Conservation (phyloP, 148 eudicot genomes). For the Camellia granthamiana region DNA sequence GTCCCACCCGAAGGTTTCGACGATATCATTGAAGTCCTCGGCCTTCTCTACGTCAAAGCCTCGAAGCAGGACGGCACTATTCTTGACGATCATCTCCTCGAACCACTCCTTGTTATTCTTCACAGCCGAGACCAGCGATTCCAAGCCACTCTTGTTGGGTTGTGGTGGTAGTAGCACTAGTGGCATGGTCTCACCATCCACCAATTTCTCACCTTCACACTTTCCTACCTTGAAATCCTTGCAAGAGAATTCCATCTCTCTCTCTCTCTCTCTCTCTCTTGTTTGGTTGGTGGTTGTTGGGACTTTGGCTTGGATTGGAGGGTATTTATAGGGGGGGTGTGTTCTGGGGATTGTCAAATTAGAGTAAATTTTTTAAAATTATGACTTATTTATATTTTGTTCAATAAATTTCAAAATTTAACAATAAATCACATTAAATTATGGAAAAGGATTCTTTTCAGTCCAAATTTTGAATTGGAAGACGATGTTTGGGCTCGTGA, state of each 20-base stretch:
- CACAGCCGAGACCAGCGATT: constrained; percentile 29
- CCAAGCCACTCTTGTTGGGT: constrained; percentile 15
- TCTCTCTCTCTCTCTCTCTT: no score
- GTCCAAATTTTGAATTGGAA: no score
- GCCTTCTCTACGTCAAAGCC: constrained; percentile 40
- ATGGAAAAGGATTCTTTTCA: no score
- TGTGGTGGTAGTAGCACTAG: constrained; percentile 35
- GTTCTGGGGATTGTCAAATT: background rate
- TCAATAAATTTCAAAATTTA: no score
- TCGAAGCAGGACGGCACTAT: constrained; percentile 43
- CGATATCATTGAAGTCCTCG: constrained; percentile 39
- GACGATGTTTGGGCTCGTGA: no score
- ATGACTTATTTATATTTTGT: no score
- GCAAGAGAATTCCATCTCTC: constrained; percentile 35
- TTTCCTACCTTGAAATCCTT: constrained; percentile 49
- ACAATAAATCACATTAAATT: no score
- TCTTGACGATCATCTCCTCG: constrained; percentile 35
- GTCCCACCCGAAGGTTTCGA: constrained; percentile 44
- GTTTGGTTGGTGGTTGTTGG: background rate
- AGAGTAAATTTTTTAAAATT: no score
- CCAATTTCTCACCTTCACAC: constrained; percentile 46
- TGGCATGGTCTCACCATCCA: constrained; percentile 47
- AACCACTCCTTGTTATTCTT: constrained; percentile 45
- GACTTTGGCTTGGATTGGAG: background rate
- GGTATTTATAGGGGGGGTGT: constrained; percentile 10